Conservation (phyloP, 2,329 filamentous ascomycete genomes). For the Cordyceps militaris region DNA sequence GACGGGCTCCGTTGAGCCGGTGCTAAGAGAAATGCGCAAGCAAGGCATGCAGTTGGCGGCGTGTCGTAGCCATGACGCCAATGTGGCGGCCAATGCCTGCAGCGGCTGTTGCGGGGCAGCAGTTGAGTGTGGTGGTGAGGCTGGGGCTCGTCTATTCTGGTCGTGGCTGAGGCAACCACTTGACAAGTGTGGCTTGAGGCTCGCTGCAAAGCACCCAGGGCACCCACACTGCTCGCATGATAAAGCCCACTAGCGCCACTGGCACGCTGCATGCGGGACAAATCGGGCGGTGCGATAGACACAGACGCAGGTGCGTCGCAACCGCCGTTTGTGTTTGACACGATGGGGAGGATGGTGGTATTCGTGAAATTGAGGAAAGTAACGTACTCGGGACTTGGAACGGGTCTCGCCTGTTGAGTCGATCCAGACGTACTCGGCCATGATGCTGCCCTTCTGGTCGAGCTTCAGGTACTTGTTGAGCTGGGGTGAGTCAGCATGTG, state of each 20-base stretch:
- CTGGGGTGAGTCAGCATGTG: conserved; percentile 38
- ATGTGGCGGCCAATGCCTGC: background rate
- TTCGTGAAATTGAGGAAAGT: background rate
- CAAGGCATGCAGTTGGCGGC: background rate
- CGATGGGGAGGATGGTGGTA: background rate
- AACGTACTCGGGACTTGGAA: conserved; percentile 91
- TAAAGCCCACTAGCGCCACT: background rate
- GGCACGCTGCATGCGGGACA: background rate
- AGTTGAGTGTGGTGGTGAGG: background rate
- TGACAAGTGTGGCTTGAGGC: background rate
- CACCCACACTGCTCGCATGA: background rate
- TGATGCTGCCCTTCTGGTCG: conserved; percentile 79
- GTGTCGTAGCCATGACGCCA: conserved; percentile 4
- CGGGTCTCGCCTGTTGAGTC: conserved; percentile 75
- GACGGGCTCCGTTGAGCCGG: background rate
- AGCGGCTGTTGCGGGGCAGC: background rate
- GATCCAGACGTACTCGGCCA: conserved; percentile 97
- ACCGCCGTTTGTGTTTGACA: background rate
- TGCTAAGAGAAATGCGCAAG: background rate
- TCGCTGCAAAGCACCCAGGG: background rate
- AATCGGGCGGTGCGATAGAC: background rate
- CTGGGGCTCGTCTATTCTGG: background rate
- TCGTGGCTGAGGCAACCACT: background rate
- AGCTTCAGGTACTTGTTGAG: conserved; percentile 88
- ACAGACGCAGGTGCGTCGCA: no score